phyloP scores from a whole-genome alignment of 2,329 filamentous ascomycete species.

The Ophiosphaerella narmari region DNA sequence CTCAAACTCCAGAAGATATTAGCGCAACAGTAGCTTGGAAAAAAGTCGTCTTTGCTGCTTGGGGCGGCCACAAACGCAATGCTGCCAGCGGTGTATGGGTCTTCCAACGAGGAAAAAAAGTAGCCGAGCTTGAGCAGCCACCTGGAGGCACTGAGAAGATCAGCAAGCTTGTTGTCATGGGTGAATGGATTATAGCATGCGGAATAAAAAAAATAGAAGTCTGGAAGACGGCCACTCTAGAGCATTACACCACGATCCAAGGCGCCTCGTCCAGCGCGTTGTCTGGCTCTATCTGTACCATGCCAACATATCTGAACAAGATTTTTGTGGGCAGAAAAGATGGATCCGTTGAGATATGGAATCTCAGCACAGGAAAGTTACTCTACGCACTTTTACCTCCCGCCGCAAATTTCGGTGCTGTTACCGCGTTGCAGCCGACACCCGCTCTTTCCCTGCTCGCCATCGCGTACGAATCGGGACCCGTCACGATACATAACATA shows the following conservation, averaged over 20 bases:
- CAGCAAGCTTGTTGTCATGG: slow-evolving; percentile 78
- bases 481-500: slow-evolving; percentile 80
- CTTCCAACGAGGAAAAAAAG: slow-evolving; percentile 87
- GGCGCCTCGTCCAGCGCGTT: slow-evolving; percentile 68
- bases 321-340: slow-evolving; percentile 86
- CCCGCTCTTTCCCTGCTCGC: slow-evolving; percentile 85
- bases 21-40: slow-evolving; percentile 89
- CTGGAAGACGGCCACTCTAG: slow-evolving; percentile 81
- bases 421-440: slow-evolving; percentile 85
- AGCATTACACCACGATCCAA: slow-evolving; percentile 86
- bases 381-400: slow-evolving; percentile 88
- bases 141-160: slow-evolving; percentile 70
- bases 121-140: slow-evolving; percentile 74
- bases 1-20: slow-evolving; percentile 83
- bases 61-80: slow-evolving; percentile 66
- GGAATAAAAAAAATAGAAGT: slow-evolving; percentile 78
- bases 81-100: slow-evolving; percentile 77
- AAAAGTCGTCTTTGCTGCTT: slow-evolving; percentile 85
- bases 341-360: slow-evolving; percentile 96
- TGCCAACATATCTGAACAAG: slow-evolving; percentile 97
- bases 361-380: slow-evolving; percentile 86
- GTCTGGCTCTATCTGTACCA: slow-evolving; percentile 78
- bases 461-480: slow-evolving; percentile 81
- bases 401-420: slow-evolving; percentile 71
- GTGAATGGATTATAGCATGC: slow-evolving; percentile 87